Evolutionary conservation across 2,329 filamentous ascomycete genomes (phyloP).

Genomic region (Botryotinia convoluta): DNA sequence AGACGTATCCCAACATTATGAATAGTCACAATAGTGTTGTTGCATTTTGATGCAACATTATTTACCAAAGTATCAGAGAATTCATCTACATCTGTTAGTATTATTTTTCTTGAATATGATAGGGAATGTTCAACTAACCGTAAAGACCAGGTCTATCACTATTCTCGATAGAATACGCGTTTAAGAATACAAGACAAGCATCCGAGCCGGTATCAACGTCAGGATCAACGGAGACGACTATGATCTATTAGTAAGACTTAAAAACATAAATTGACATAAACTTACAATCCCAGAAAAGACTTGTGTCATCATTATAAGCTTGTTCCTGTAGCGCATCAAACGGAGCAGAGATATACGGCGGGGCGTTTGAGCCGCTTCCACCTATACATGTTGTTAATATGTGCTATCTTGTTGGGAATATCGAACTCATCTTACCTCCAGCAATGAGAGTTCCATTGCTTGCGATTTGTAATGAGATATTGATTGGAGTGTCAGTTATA

Average conservation of each 20-base stretch:
- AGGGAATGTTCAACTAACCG: neutral
- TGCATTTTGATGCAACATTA: neutral
- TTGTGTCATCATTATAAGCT: neutral
- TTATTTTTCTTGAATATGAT: neutral
- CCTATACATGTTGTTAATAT: neutral
- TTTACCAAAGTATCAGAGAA: neutral
- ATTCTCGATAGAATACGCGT: neutral
- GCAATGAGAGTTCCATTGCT: neutral
- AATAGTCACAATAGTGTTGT: neutral
- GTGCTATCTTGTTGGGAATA: neutral
- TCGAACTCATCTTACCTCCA: neutral
- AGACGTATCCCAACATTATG: neutral
- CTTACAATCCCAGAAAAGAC: neutral
- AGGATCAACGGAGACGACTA: neutral
- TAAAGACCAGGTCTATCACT: neutral
- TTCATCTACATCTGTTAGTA: neutral
- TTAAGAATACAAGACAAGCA: neutral
- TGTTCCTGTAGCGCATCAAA: neutral
- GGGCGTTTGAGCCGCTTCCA: neutral
- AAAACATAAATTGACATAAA: neutral
- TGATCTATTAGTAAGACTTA: neutral
- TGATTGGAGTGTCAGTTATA: neutral
- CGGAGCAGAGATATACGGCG: neutral
- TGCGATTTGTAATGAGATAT: conserved; percentile 1
- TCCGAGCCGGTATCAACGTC: neutral